Evolutionary conservation across 2,329 filamentous ascomycete species (phyloP).

Genomic region (Calonectria honghensis): DNA sequence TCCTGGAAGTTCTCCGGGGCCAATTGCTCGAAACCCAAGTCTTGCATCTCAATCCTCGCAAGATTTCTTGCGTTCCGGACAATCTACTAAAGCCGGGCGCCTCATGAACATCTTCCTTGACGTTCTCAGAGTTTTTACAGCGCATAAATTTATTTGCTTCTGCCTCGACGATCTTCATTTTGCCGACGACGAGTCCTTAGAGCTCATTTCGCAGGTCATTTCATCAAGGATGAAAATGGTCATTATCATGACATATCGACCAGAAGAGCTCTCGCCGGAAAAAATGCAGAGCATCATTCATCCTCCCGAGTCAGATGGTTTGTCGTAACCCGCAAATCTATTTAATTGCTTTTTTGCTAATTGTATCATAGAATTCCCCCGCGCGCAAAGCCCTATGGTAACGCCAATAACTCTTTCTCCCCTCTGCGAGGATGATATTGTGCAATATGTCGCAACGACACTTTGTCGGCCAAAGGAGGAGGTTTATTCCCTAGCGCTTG

Average conservation of each 20-base stretch:
- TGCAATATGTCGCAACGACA: slow-evolving; percentile 87
- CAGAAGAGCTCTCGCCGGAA: slow-evolving; percentile 77
- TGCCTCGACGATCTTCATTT: slow-evolving; percentile 93
- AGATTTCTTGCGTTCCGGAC: slow-evolving; percentile 75
- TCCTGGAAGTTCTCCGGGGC: slow-evolving; percentile 65
- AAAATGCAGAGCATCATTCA: slow-evolving; percentile 73
- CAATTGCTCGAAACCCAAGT: slow-evolving; percentile 59
- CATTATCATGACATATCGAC: slow-evolving; percentile 84
- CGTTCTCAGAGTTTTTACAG: slow-evolving; percentile 86
- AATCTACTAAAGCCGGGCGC: slow-evolving; percentile 79
- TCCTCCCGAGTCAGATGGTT: slow-evolving; percentile 73
- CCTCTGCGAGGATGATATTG: slow-evolving; percentile 85
- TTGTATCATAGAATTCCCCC: slow-evolving; percentile 62
- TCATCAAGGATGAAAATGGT: slow-evolving; percentile 86
- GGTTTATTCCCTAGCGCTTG: slow-evolving; percentile 84
- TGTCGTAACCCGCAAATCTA: slow-evolving; percentile 15
- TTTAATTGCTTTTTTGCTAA: slow-evolving; percentile 47
- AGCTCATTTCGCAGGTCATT: slow-evolving; percentile 88
- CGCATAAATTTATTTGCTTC: slow-evolving; percentile 91
- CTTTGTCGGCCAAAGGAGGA: slow-evolving; percentile 84
- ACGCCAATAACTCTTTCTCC: slow-evolving; percentile 84
- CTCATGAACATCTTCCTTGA: slow-evolving; percentile 93
- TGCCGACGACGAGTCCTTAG: slow-evolving; percentile 90
- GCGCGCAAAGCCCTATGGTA: slow-evolving; percentile 71
- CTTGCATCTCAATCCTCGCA: slow-evolving; percentile 72